Percentiles rank a stretch among this genome's conserved stretches.
phyloP scores from a whole-genome alignment of 2,329 filamentous ascomycete species.

The Coniochaeta ligniaria region DNA sequence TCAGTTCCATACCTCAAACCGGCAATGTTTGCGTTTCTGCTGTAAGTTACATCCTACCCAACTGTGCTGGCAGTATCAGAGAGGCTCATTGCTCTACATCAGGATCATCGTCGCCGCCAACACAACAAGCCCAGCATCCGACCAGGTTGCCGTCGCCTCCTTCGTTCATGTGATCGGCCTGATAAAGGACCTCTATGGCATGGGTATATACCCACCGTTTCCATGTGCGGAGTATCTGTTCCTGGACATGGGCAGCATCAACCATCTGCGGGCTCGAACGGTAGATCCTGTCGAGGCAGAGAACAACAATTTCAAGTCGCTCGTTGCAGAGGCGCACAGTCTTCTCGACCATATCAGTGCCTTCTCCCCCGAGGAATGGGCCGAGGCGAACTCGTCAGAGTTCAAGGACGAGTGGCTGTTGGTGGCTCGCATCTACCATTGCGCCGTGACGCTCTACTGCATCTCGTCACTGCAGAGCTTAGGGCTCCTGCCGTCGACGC shows the following conservation, averaged over 20 bases:
- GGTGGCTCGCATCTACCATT: conserved; percentile 11
- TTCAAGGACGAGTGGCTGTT: conserved; percentile 8
- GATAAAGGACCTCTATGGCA: conserved; percentile 9
- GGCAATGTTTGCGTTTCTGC: conserved; percentile 6
- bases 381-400: not conserved
- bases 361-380: conserved; percentile 14
- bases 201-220: conserved; percentile 12
- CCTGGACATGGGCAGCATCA: conserved; percentile 12
- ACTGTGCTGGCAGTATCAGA: not conserved
- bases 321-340: not conserved
- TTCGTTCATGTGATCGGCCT: conserved; percentile 9
- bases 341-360: conserved; percentile 10
- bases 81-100: not conserved
- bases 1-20: conserved; percentile 2
- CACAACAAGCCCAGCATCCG: conserved; percentile 9
- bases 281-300: not conserved
- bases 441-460: conserved; percentile 15
- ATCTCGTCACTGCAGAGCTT: conserved; percentile 8
- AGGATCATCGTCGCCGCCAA: conserved; percentile 9
- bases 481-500: not conserved
- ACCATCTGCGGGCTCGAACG: conserved; percentile 11
- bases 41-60: conserved; percentile 1
- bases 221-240: conserved; percentile 13
- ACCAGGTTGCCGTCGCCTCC: conserved; percentile 6
- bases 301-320: not conserved